phyloP scores from a whole-genome alignment of 805 yeast species.

The Jamesozyma rosinii region DNA sequence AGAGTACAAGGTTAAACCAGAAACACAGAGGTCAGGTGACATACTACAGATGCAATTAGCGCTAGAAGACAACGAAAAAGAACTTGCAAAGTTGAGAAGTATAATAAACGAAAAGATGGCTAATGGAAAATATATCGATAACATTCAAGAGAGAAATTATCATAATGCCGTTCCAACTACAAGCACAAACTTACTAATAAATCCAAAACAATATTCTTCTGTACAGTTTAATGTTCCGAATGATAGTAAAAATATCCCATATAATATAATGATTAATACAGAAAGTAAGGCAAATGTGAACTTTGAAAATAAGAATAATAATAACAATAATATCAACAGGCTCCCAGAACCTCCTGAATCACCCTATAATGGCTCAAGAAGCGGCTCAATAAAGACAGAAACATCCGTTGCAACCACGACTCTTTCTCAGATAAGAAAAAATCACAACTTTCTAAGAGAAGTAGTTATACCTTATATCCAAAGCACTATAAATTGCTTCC shows the following conservation, averaged over 20 bases:
- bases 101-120: neutral
- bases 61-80: constrained; percentile 17
- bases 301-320: neutral
- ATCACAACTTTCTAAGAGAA: constrained; percentile 12
- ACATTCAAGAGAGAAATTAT: neutral
- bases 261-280: neutral
- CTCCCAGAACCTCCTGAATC: neutral
- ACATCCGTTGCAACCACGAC: constrained; percentile 19
- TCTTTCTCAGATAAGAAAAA: constrained; percentile 9
- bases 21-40: neutral
- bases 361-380: constrained; percentile 2
- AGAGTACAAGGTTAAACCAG: too few species aligned
- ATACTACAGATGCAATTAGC: constrained; percentile 19
- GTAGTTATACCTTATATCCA: constrained; percentile 19
- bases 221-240: neutral
- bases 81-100: constrained; percentile 7
- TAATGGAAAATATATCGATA: neutral
- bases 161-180: neutral
- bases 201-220: neutral
- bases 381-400: constrained; percentile 9
- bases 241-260: neutral
- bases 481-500: constrained; percentile 13
- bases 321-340: neutral
- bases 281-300: neutral
- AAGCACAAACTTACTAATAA: neutral